phyloP scores from a whole-genome alignment of 176 grass and related monocot species.

The Carex myosuroides region DNA sequence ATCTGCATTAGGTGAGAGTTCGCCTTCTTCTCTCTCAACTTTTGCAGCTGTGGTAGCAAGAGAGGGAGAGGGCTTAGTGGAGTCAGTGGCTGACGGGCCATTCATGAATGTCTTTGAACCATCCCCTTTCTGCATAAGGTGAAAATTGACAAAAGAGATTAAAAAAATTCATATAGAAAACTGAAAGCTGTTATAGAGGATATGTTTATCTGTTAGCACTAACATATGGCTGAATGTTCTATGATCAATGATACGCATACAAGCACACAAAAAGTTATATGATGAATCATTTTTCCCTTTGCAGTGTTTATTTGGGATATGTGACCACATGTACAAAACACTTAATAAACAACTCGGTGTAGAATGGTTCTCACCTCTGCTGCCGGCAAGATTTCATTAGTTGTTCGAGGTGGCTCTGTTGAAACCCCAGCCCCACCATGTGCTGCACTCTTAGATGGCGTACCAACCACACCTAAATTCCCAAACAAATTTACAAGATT shows the following conservation, averaged over 20 bases:
- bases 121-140: conserved; percentile 11
- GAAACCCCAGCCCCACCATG: conserved; percentile 51
- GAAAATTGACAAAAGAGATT: neutral
- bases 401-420: conserved; percentile 28
- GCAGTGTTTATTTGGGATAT: neutral
- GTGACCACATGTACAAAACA: neutral
- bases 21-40: conserved; percentile 97
- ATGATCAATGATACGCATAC: neutral
- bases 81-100: neutral
- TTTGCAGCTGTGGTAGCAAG: conserved; percentile 14
- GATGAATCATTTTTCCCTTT: neutral
- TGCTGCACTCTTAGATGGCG: conserved; percentile 21
- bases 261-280: neutral
- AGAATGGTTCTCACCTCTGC: conserved; percentile 44
- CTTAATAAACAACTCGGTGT: neutral
- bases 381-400: conserved; percentile 39
- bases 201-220: neutral
- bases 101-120: conserved; percentile 1
- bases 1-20: conserved; percentile 92
- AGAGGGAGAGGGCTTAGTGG: neutral
- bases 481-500: neutral
- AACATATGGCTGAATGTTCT: neutral
- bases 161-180: neutral
- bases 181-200: neutral
- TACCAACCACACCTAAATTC: conserved; percentile 4